A percentile compares a stretch with the other conserved stretches of the same genome.
These are phyloP conservation scores for Rhizopogon vulgaris DNA, from an alignment of 768 basidiomycete species.

Conservation along the genomic window DNA sequence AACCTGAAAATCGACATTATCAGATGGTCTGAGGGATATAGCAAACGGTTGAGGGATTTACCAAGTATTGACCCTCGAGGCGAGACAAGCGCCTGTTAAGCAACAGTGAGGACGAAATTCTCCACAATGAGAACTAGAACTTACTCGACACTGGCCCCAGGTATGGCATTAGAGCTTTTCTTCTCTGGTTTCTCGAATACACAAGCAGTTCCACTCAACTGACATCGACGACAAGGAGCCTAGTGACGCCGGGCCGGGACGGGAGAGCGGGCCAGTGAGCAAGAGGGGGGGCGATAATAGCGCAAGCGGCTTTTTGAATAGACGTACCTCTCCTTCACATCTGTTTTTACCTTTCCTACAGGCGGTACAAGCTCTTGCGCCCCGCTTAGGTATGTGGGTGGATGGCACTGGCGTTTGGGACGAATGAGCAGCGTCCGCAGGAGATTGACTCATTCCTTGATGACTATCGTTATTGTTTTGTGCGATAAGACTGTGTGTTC, in stretches of 20 bases:
- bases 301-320: slow-evolving; percentile 23
- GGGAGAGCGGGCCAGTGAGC: slow-evolving; percentile 64
- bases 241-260: slow-evolving; percentile 69
- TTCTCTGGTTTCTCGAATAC: slow-evolving; percentile 91
- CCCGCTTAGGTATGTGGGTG: slow-evolving; percentile 80
- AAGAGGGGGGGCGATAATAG: slow-evolving; percentile 35
- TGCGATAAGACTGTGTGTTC: slow-evolving; percentile 32
- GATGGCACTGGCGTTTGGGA: slow-evolving; percentile 24
- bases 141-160: slow-evolving; percentile 70
- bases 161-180: slow-evolving; percentile 58
- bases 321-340: slow-evolving; percentile 82
- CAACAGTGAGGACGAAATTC: slow-evolving; percentile 4
- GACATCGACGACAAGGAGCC: slow-evolving; percentile 89
- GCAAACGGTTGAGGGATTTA: slow-evolving; percentile 25
- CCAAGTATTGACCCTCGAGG: slow-evolving; percentile 82
- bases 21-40: not conserved
- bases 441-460: slow-evolving; percentile 29
- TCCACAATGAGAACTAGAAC: not conserved
- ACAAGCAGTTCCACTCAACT: slow-evolving; percentile 72
- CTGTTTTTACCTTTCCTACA: slow-evolving; percentile 91
- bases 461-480: slow-evolving; percentile 6
- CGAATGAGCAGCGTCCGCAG: slow-evolving; percentile 26
- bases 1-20: slow-evolving; percentile 39
- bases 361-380: slow-evolving; percentile 83
- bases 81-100: slow-evolving; percentile 66